Base-by-base conservation (phyloP, 768 basidiomycete species). In the Pisolithus orientalis region DNA sequence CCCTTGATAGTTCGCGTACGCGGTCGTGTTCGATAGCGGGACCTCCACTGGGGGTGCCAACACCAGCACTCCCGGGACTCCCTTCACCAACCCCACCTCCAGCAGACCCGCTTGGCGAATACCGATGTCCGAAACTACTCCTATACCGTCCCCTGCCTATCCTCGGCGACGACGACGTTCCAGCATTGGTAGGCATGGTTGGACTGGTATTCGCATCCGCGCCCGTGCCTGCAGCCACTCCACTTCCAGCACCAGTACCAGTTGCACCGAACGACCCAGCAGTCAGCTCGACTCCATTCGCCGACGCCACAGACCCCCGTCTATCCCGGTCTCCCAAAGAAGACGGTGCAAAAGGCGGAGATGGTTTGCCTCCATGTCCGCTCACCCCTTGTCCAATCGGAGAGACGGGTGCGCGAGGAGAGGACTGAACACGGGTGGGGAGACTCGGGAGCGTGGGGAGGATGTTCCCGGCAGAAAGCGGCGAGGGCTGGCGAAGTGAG, bases 61-160 rank as follows among this genome's bases (percentile, higher is more conserved):
- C 62, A 7, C 44, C 29, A 3, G 56, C 57, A 1, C 65, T 60
- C 6, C 58, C 58, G 11, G 64, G 56, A 25, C 64, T 65, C 6
- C 60, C 69, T 45, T 70, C 65, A 50, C 76, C 71, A 28, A 70
- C 65, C 38, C 70, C 59, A 4, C 44, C 44, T 6, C 60, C 69
- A 21, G 57, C 70, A 16, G 71, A 72, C 29, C 69, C 67, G 16
- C 75, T 69, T 13, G 71, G 62, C 21, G 65, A 70, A 63, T 87
- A 87, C 42, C 88, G 76, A 64, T 90, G 82, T 9, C 84, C 82
- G 62, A 91, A 91, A 54, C 82, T 86, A 57, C 85, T 87, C 43
- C 84, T 86, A 69, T 89, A 91, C 6, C 86, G 73, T 65, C 85
- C 86, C 38, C 82, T 71, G 28, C 57, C 9, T 1, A 60, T 25